phyloP scores from a whole-genome alignment of 208 protist species.

The Leishmania guyanensis region DNA sequence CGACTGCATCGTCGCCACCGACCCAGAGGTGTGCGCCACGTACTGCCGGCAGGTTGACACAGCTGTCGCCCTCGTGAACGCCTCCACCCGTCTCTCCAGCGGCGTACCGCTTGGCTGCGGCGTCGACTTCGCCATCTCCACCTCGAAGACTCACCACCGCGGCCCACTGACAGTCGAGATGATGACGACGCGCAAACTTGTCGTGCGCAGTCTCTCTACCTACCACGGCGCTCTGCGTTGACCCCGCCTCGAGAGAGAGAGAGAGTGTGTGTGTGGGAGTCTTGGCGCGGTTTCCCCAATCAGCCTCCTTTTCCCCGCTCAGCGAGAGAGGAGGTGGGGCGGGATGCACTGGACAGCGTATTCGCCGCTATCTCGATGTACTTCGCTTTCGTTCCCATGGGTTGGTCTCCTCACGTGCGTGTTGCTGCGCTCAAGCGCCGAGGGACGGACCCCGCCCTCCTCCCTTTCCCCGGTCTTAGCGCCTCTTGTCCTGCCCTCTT shows the following conservation, averaged over 20 bases:
- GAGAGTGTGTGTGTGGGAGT: neutral
- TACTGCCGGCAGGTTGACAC: constrained; percentile 50
- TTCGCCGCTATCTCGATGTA: neutral
- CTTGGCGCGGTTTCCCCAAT: neutral
- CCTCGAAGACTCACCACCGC: constrained; percentile 56
- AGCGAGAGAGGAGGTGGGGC: neutral
- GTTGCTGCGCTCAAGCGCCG: neutral
- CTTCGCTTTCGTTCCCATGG: neutral
- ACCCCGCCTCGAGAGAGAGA: neutral
- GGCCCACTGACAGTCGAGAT: constrained; percentile 49
- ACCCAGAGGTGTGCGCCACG: constrained; percentile 35
- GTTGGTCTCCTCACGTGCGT: neutral
- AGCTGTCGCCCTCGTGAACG: constrained; percentile 57
- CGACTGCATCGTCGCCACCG: constrained; percentile 57
- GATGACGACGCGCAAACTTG: constrained; percentile 50
- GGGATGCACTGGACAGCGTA: neutral
- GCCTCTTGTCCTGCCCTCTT: neutral
- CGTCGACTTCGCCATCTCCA: constrained; percentile 54
- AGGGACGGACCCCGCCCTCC: neutral
- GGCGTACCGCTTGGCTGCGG: constrained; percentile 57
- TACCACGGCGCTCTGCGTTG: constrained; percentile 35
- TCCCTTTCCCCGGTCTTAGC: neutral
- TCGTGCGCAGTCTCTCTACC: constrained; percentile 35
- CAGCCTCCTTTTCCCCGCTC: neutral
- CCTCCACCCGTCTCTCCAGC: constrained; percentile 57